These are phyloP conservation scores for Crithidia expoeki DNA, from an alignment of 208 protist species.

Conservation along the genomic window DNA sequence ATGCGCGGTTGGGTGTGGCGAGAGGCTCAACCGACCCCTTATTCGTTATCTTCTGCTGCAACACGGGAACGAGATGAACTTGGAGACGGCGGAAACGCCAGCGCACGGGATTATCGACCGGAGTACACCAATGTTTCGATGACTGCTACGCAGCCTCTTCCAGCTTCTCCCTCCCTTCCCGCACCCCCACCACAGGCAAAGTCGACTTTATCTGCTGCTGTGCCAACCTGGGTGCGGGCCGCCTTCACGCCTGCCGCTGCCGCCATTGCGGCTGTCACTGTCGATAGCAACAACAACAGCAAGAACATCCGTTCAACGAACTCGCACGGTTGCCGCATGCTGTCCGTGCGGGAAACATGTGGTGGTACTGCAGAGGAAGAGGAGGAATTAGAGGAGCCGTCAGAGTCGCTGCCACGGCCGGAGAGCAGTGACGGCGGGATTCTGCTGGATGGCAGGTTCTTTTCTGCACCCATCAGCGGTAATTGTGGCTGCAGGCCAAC, in stretches of 20 bases:
- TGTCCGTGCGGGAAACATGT: neutral
- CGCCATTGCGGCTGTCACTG: neutral
- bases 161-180: neutral
- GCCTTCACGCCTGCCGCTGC: conserved; percentile 22
- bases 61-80: neutral
- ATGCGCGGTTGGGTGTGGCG: conserved; percentile 14
- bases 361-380: neutral
- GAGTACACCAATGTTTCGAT: neutral
- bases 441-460: neutral
- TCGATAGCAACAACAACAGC: conserved; percentile 1
- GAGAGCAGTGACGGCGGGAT: neutral
- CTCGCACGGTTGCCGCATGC: neutral
- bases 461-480: neutral
- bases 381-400: neutral
- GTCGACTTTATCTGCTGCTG: neutral
- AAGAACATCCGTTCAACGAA: neutral
- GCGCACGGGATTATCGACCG: neutral
- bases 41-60: neutral
- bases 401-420: neutral
- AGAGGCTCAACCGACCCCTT: neutral
- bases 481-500: neutral
- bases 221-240: conserved; percentile 27
- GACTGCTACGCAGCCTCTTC: neutral
- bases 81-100: neutral
- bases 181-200: neutral